phyloP scores from a whole-genome alignment of 805 yeast genomes.

The Pichia occidentalis region DNA sequence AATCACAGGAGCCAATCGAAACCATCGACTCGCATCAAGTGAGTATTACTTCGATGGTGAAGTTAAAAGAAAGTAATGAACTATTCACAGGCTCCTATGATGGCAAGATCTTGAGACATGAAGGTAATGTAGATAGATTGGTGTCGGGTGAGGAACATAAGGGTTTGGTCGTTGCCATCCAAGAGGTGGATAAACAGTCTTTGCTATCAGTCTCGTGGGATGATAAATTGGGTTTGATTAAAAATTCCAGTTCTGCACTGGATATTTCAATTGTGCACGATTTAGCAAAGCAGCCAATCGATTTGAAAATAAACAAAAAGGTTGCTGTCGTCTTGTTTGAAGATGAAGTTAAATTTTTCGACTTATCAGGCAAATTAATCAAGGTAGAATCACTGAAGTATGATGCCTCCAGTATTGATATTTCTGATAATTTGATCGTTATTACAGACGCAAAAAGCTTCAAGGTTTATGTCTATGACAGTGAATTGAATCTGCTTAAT shows the following conservation, averaged over 20 bases:
- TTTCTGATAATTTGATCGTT: constrained; percentile 38
- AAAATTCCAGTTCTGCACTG: constrained; percentile 15
- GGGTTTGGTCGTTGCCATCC: constrained; percentile 58
- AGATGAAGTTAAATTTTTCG: constrained; percentile 33
- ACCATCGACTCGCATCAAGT: constrained; percentile 74
- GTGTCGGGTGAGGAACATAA: constrained; percentile 43
- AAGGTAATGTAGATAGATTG: constrained; percentile 30
- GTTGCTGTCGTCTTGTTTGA: constrained; percentile 40
- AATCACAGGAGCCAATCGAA: constrained; percentile 32
- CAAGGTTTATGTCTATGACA: constrained; percentile 33
- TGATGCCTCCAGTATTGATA: constrained; percentile 41
- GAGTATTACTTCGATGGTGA: constrained; percentile 57
- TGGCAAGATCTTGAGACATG: constrained; percentile 67
- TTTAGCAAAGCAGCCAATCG: constrained; percentile 43
- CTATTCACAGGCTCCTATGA: constrained; percentile 72
- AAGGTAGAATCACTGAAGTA: constrained; percentile 30
- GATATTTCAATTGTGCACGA: constrained; percentile 25
- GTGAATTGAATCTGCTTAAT: constrained; percentile 13
- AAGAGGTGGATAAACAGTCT: constrained; percentile 20
- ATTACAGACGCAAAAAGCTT: constrained; percentile 42
- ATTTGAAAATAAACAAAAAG: constrained; percentile 32
- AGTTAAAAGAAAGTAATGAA: constrained; percentile 20
- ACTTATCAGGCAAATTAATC: constrained; percentile 25
- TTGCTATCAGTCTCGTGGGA: constrained; percentile 71
- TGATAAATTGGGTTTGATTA: constrained; percentile 50